Base-by-base conservation (phyloP, 2,329 filamentous ascomycete species). In the Cytospora chrysosperma region DNA sequence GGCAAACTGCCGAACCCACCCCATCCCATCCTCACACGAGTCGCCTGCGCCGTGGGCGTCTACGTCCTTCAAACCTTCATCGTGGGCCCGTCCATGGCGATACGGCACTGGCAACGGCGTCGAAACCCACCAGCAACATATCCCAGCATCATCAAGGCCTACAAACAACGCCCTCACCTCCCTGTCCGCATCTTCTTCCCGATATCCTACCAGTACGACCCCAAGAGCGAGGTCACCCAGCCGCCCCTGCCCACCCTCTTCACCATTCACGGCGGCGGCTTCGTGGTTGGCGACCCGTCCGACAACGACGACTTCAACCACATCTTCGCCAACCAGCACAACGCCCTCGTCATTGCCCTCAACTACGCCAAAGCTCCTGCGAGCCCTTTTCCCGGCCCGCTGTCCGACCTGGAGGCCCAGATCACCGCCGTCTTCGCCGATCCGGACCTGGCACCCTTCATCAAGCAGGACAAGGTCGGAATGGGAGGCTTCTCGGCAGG, bases 201-300 rank as follows among this genome's bases (percentile, higher is more conserved):
- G 3, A 69, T 69, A 3, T 67, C 68, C 27, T 72, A 77, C 67
- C 40, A n/a, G 40, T 47, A 47, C 37, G 17, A 43, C 40, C 40
- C 24, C 15, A 70, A 76, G 66, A 65, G 68, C 49, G 68, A 70
- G 3, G 70, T 71, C 0, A 68, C 61, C 2, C 54, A 69, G 8
- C 52, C 65, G 2, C 69, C 69, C 9, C 71, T 78, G 12, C 80
- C 82, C 0, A 72, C 79, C 3, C 74, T 83, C 51, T 72, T 85
- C 55, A 77, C 79, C 63, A 77, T 84, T 67, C 83, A 85, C 67
- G 82, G 82, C 59, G 81, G 82, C 61, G 81, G 81, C 30, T 83
- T 81, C 68, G 73, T 75, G 24, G 24, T 85, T 50, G 76, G 78
- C 69, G 70, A 75, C 21, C 76, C 81, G 0, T 64, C 71, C 50